Percentiles rank a stretch among this genome's conserved stretches.
These are phyloP conservation scores for Candida sojae DNA, from an alignment of 1,139 yeast genomes.

Conservation along the genomic window DNA sequence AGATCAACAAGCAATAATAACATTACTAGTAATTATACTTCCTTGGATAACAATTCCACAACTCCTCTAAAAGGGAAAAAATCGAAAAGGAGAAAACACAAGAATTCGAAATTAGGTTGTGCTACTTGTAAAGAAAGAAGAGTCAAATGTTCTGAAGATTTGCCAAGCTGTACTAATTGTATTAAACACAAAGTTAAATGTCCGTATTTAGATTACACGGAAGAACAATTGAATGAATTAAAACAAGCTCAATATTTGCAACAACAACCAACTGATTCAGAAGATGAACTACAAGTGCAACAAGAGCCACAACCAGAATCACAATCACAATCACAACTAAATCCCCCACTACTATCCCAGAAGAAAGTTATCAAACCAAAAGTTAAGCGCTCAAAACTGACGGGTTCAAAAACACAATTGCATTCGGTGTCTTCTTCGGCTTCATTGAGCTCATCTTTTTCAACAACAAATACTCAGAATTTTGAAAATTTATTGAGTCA, in stretches of 20 bases:
- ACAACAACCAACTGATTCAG: conserved; percentile 11
- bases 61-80: conserved; percentile 8
- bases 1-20: background rate
- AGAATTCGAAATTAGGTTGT: conserved; percentile 40
- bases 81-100: conserved; percentile 29
- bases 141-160: conserved; percentile 45
- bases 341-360: conserved; percentile 4
- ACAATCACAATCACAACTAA: background rate
- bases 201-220: conserved; percentile 40
- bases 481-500: conserved; percentile 29
- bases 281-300: background rate
- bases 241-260: conserved; percentile 19
- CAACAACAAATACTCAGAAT: conserved; percentile 22
- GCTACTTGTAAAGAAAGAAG: conserved; percentile 47
- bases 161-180: conserved; percentile 45
- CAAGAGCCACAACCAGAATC: conserved; percentile 3
- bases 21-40: background rate
- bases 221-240: conserved; percentile 34
- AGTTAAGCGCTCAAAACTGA: background rate
- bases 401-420: background rate
- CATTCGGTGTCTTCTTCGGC: background rate
- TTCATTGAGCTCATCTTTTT: background rate
- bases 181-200: conserved; percentile 43
- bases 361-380: background rate
- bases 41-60: background rate